Percentiles rank a stretch among this genome's conserved stretches.
phyloP scores from a whole-genome alignment of 139 green algal genomes.

The Volvox reticuliferus region DNA sequence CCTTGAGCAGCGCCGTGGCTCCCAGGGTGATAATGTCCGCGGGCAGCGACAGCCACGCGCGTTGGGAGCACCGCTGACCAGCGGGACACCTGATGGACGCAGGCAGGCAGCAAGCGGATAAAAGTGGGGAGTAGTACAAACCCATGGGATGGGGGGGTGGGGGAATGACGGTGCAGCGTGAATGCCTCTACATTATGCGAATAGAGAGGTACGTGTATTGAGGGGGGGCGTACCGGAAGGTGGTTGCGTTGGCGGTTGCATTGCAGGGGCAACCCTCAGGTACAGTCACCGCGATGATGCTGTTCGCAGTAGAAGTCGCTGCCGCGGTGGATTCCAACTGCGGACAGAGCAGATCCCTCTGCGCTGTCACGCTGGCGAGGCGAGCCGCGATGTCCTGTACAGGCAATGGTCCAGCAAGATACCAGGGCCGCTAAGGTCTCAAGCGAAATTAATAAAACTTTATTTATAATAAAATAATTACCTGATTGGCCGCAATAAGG shows the following conservation, averaged over 20 bases:
- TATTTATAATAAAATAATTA: too few relatives aligned
- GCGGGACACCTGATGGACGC: slow-evolving; percentile 4
- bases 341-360: neutral
- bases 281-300: neutral
- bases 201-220: neutral
- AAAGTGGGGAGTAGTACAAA: neutral
- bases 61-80: slow-evolving; percentile 11
- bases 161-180: neutral
- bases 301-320: neutral
- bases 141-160: too few relatives aligned
- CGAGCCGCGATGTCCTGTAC: neutral
- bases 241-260: neutral
- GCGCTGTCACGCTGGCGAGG: neutral
- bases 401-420: too few relatives aligned
- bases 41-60: neutral
- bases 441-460: too few relatives aligned
- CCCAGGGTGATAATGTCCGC: slow-evolving; percentile 12
- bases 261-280: neutral
- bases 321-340: neutral
- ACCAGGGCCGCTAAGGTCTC: too few relatives aligned
- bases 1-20: neutral
- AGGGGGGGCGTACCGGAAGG: neutral
- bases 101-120: neutral
- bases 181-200: neutral
- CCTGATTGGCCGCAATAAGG: too few relatives aligned